Percentiles rank a stretch among this genome's conserved stretches.
These are phyloP conservation scores for Saitozyma sp. DNA, from an alignment of 768 basidiomycete species.

Conservation along the genomic window DNA sequence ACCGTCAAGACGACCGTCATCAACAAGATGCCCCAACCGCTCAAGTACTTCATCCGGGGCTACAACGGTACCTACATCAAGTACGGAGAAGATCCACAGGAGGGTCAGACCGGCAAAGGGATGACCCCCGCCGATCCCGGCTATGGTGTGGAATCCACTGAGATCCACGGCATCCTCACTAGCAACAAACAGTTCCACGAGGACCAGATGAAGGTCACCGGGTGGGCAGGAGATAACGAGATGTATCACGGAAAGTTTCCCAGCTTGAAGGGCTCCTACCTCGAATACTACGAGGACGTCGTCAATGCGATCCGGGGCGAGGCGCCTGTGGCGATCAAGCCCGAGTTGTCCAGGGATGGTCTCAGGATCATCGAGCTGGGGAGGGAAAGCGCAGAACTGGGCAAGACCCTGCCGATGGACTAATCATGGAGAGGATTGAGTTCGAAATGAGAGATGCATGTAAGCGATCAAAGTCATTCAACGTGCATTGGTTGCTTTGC, in stretches of 20 bases:
- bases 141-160: conserved; percentile 12
- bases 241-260: conserved; percentile 13
- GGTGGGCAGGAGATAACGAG: conserved; percentile 1
- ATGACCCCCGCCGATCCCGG: conserved; percentile 5
- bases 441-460: too few species aligned
- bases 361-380: conserved; percentile 5
- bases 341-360: conserved; percentile 7
- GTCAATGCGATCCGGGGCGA: conserved; percentile 5
- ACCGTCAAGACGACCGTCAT: conserved; percentile 11
- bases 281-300: conserved; percentile 15
- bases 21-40: conserved; percentile 5
- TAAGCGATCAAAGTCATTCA: too few species aligned
- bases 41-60: conserved; percentile 15
- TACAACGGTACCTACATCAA: conserved; percentile 15
- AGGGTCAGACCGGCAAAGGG: conserved; percentile 7
- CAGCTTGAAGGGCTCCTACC: conserved; percentile 7
- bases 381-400: conserved; percentile 5
- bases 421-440: too few species aligned
- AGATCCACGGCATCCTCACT: conserved; percentile 9
- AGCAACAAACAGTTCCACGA: conserved; percentile 9
- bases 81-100: conserved; percentile 19
- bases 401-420: conserved; percentile 4
- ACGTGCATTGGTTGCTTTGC: too few species aligned
- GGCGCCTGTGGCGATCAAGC: conserved; percentile 1
- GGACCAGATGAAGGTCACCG: conserved; percentile 11